Evolutionary conservation across 78 protist species (phyloP).

Genomic region (Polysphondylium violaceum): DNA sequence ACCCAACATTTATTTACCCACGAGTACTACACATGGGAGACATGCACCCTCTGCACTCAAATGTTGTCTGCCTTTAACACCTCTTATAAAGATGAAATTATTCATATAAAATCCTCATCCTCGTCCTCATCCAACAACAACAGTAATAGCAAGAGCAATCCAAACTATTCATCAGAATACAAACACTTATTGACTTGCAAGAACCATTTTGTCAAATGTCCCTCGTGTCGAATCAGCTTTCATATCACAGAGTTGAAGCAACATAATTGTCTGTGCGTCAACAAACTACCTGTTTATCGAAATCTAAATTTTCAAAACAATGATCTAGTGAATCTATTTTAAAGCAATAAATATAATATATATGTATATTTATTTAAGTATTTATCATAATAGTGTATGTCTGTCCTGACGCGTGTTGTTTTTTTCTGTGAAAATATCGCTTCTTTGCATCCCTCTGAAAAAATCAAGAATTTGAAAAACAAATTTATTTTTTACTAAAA

Average conservation of each 20-base stretch:
- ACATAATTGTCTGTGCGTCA: neutral
- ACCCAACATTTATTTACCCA: constrained; percentile 18
- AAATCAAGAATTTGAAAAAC: too few relatives aligned
- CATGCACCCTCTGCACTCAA: constrained; percentile 22
- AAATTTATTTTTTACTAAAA: too few relatives aligned
- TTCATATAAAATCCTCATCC: constrained; percentile 1
- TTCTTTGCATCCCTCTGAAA: too few relatives aligned
- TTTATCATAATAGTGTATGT: too few relatives aligned
- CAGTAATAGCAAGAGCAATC: neutral
- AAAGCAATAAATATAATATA: neutral
- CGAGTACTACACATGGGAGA: constrained; percentile 27
- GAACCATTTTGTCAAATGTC: constrained; percentile 29
- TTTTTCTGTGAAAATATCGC: too few relatives aligned
- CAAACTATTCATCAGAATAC: neutral
- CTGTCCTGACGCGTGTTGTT: too few relatives aligned
- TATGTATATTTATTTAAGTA: too few relatives aligned
- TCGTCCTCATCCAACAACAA: neutral
- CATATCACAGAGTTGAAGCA: neutral
- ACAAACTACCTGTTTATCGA: neutral
- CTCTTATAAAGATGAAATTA: constrained; percentile 24
- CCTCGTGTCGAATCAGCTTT: neutral
- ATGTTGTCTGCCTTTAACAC: neutral
- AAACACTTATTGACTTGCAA: constrained; percentile 16
- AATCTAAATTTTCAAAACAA: constrained; percentile 1
- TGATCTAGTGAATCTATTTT: neutral